Conservation (phyloP, 2,329 filamentous ascomycete species). For the Phialophora verrucosa region DNA sequence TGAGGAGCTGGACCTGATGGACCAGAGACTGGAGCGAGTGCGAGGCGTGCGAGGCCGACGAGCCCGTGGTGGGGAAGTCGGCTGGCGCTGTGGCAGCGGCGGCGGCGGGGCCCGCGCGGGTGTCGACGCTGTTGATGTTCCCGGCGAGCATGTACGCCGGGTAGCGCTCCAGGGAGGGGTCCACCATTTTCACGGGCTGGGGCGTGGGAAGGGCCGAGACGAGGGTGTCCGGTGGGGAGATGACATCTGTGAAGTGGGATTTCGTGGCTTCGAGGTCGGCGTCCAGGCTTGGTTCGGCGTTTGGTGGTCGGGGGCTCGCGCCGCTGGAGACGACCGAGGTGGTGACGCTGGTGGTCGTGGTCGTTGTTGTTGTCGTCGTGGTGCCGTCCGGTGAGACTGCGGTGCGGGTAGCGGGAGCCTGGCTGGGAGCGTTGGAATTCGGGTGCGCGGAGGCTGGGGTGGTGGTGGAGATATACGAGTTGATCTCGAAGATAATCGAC, state of each 20-base stretch:
- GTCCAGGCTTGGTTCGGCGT: not conserved
- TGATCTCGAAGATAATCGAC: constrained; percentile 88
- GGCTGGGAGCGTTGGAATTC: not conserved
- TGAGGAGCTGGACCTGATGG: constrained; percentile 75
- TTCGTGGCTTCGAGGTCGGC: constrained; percentile 40
- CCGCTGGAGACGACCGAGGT: not conserved
- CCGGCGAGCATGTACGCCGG: constrained; percentile 35
- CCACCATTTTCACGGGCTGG: constrained; percentile 16
- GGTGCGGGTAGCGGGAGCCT: constrained; percentile 6
- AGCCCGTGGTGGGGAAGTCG: not conserved
- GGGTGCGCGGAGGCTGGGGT: not conserved
- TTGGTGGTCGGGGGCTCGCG: not conserved
- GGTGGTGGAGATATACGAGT: constrained; percentile 71
- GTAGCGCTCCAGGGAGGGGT: constrained; percentile 28
- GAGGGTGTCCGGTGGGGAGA: constrained; percentile 43
- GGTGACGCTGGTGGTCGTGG: constrained; percentile 35
- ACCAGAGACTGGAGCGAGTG: constrained; percentile 24
- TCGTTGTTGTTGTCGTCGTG: constrained; percentile 20
- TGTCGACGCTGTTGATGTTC: constrained; percentile 32
- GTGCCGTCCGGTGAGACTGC: constrained; percentile 14
- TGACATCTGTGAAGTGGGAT: constrained; percentile 57
- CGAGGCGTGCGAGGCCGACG: not conserved
- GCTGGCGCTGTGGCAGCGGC: not conserved
- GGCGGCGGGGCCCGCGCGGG: too few species aligned
- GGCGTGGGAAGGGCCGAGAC: constrained; percentile 19